Base-by-base conservation (phyloP, 306 rosid species). In the Vigna reflexopilosa region DNA sequence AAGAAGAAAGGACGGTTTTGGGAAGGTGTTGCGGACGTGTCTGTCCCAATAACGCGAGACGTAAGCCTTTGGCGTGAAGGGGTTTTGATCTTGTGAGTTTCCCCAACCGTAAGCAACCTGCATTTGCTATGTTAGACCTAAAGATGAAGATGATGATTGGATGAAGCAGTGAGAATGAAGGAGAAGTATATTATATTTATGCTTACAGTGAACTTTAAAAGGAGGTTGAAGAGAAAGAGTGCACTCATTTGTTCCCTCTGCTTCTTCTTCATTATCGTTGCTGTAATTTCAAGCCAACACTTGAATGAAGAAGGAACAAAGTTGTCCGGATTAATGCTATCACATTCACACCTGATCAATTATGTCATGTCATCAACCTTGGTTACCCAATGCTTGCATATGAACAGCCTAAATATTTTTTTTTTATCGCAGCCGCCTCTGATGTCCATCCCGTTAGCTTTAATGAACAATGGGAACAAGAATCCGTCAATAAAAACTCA, bases 1-100 rank as follows among this genome's bases (percentile, higher is more conserved):
- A 11, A 92, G 78, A 26, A 90, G 80, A 68, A 94, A 92, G 0
- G 78, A 26, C 2, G 98, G 88, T 20, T 84, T 88, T 3, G 87
- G 83, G 0, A 68, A 30, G 34, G 72, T 57, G 85, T 85, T 94
- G 22, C 75, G 67, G 42, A 91, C 77, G 81, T 79, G 90, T 64
- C 75, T 87, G 83, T 83, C 88, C 98, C 98, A 94, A 30, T 94
- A 94, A 4, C 97, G 97, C 26, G 80, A 72, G 66, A 81, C 80
- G 70, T 56, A 87, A 2, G 95, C 93, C 24, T 78, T 90, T 0
- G 97, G 97, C 0, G 93, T 71, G 76, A 94, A 92, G 1, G 98
- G 97, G 78, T 82, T 88, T 20, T 83, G 69, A n/a, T 68, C 88
- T 5, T 32, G 86, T 3, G 58, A 36, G 17, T 76, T 19, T 22